Base-by-base conservation (phyloP, 148 eudicot genomes). In the Vaccinium corymbosum region DNA sequence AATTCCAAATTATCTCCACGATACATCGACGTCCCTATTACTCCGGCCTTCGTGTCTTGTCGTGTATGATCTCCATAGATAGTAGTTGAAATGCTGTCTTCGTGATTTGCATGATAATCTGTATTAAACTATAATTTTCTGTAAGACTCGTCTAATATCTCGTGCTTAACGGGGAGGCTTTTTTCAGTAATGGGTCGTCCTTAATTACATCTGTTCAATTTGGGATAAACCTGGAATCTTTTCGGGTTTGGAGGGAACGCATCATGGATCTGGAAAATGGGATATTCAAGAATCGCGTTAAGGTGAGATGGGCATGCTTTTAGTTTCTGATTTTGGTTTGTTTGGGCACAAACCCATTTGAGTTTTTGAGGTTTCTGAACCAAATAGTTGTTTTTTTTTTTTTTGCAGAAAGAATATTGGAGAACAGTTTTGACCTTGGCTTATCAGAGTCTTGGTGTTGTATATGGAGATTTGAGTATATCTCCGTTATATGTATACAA, bases 261-360 rank as follows among this genome's bases (percentile, higher is more conserved):
- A 76, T 87, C 76, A 95, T 97, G 99, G 99, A 97, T 95, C 98
- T 90, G 66, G 98, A 95, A 91, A 87, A 81, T 86, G 98, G 99
- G 93, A 49, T 85, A 87, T 80, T 81, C 81, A 88, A 89, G 55
- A 93, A 93, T 83, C 93, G 86, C 79, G 80, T 88, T 3, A 97
- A 97, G 96, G 99, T 97, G 75, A 89, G 87, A 27, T 29, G 72
- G 73, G 57, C 3, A 25, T 49, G 56, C 16, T 25, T 80, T 80
- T 42, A 38, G 20, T 59, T 80, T 80, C 4, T 13, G 80, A 38
- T 59, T 55, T 13, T n/a, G 48, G 70, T 49, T 62, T 79, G 81
- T 77, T 11, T 48, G 57, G 11, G 17, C 0, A 62, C 6, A 50
- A 83, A 42, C 72, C 83, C 52, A 68, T 90, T 73, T 70, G 42